Conservation (phyloP, 2,329 filamentous ascomycete species). For the Emergomyces pasteurianus region DNA sequence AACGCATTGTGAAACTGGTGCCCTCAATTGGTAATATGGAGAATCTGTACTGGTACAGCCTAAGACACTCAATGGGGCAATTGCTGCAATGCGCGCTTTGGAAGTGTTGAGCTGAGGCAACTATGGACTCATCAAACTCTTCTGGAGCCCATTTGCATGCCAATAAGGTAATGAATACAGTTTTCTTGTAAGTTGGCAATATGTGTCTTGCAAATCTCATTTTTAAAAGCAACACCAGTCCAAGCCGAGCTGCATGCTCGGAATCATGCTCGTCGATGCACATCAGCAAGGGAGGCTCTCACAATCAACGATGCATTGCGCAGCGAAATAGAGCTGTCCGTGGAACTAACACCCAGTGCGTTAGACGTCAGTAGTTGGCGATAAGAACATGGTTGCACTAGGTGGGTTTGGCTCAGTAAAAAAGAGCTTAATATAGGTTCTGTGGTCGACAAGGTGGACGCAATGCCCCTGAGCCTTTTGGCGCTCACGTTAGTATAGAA, state of each 20-base stretch:
- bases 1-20: not conserved
- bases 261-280: not conserved
- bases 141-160: not conserved
- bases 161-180: not conserved
- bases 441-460: not conserved
- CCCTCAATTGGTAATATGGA: not conserved
- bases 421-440: not conserved
- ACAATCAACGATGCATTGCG: conserved; percentile 14
- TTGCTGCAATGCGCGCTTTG: not conserved
- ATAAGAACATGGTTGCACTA: conserved; percentile 68
- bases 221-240: not conserved
- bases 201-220: not conserved
- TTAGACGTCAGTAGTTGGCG: conserved; percentile 39
- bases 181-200: no score
- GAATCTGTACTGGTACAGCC: not conserved
- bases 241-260: not conserved
- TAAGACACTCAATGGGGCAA: not conserved
- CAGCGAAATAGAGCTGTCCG: conserved; percentile 14
- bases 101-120: not conserved
- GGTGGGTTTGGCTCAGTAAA: conserved; percentile 45
- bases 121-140: not conserved
- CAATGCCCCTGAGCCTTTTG: not conserved
- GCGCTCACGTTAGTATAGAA: not conserved
- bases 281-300: not conserved
- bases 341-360: conserved; percentile 11